Evolutionary conservation across 306 rosid species (phyloP), one percentile per base, ranked within the genome.

Genomic region (Albizia julibrissin): DNA sequence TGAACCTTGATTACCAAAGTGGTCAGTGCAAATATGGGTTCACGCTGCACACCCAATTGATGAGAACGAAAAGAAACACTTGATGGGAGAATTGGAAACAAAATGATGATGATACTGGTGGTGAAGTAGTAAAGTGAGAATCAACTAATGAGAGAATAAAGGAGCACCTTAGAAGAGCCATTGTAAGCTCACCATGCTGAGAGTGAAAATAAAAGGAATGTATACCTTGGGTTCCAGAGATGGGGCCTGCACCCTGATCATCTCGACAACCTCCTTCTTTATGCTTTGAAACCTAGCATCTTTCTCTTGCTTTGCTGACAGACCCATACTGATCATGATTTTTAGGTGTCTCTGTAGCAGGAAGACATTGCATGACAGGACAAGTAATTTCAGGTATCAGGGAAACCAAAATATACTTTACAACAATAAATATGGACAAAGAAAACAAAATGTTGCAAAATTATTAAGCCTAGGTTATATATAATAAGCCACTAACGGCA

Each of bases 241-340:
- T 39, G 92, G 85, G 42, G 87, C 87, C 73, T 82, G 90, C 54
- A 82, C 65, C 89, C 89, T 91, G 84, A 96, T 91, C 94, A 96
- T 87, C 66, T 96, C 99, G 44, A 89, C 84, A 80, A 93, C 92
- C 86, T 96, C 98, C 89, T 89, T 92, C 92, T 93, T 96, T 87
- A 93, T 89, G 70, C 68, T 92, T 86, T 91, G 94, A 90, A 92
- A 93, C 89, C 93, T 89, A 82, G 89, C 88, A 82, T 96, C 94
- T 75, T 89, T 90, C 90, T 95, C 99, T 91, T 93, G 91, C 88
- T 91, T 93, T 74, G 93, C 99, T 71, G 97, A 91, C 83, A 89
- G 77, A 84, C 99, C 92, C 97, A 80, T 90, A 85, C 62, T 96
- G 89, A 96, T 88, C 99, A 96, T 96, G 83, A 87, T 70, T 89